Evolutionary conservation across 2,329 filamentous ascomycete genomes (phyloP), one percentile per base, ranked within the genome.

Genomic region (Chaetomium sp.): DNA sequence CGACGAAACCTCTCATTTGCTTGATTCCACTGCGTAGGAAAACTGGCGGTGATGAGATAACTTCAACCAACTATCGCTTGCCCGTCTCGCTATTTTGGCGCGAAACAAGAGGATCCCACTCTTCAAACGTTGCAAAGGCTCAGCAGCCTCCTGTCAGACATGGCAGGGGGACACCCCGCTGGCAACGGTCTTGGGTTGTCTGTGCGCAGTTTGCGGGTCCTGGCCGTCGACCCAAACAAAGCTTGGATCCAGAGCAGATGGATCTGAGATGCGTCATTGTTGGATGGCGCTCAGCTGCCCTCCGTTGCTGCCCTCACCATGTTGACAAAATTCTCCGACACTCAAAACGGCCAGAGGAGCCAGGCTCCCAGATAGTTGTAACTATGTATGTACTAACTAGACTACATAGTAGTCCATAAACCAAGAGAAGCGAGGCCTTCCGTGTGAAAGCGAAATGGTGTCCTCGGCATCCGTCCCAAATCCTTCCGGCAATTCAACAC

Each of bases 131-230:
- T 23, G 45, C 45, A 47, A 47, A 21, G 45, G 45, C 45, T 21
- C n/a, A 47, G 45, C 45, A 47, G 23, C 45, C 45, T 47, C 45
- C 45, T 47, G 45, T 47, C 45, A 47, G 45, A 21, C 45, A 47
- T 47, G 25, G 16, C 23, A 53, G 21, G 23, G 50, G 23, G 13
- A 16, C 21, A 19, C 50, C 27, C 19, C 19, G 21, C 27, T 29
- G 19, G 27, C 51, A 54, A 54, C 51, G 51, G 51, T 54, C 31
- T 29, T 54, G 51, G 27, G 51, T 16, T 7, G 51, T 54, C 51
- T 33, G 51, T 54, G 51, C 51, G 16, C 50, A 42, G 38, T 16
- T 9, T 53, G 50, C 50, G 50, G 50, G 50, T 23, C 45, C 45
- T 45, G 16, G 38, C n/a, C 38, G 9, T 35, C 33, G 33, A 10